Conservation (phyloP, 345 rosid species). For the Acer saccharum region DNA sequence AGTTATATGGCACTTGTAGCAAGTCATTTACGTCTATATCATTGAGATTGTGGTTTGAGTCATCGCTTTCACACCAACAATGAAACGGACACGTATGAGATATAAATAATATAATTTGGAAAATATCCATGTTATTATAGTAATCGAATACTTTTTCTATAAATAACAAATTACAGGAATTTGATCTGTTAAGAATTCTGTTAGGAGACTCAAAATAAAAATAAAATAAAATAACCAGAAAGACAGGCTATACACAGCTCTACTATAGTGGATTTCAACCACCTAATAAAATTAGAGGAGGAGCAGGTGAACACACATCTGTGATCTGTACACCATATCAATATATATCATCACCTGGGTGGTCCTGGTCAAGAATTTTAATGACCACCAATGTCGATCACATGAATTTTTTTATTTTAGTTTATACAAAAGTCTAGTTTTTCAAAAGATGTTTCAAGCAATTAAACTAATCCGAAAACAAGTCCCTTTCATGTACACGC, state of each 20-base stretch:
- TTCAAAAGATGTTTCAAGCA: background rate
- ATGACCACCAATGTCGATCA: background rate
- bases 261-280: background rate
- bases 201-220: no score
- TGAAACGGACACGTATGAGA: no score
- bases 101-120: no score
- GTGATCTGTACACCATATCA: background rate
- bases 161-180: no score
- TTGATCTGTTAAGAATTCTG: background rate
- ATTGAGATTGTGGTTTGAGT: no score
- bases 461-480: background rate
- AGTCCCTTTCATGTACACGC: background rate
- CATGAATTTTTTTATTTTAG: background rate
- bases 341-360: background rate
- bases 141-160: no score
- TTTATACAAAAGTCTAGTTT: no score
- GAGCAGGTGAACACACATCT: background rate
- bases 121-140: no score
- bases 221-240: background rate
- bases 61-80: no score
- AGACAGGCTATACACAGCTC: constrained; percentile 7
- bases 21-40: no score
- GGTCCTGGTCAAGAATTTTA: background rate
- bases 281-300: background rate
- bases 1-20: no score